Evolutionary conservation across 371 early-diverging fungal species (phyloP).

Genomic region (Mortierella polycephala): DNA sequence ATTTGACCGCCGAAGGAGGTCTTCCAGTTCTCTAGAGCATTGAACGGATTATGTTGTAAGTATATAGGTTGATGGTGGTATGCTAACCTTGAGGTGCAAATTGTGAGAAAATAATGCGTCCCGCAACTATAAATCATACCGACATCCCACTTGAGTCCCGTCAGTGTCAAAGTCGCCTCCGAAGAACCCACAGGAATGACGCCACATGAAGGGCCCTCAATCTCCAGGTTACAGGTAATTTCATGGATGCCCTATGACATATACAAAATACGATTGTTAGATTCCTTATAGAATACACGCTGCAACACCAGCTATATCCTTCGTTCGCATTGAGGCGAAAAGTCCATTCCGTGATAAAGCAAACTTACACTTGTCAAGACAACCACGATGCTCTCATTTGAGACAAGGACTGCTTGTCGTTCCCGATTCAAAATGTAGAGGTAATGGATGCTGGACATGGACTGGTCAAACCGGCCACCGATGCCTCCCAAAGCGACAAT

Average conservation of each 20-base stretch:
- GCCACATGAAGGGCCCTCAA: conserved; percentile 93
- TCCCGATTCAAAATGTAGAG: conserved; percentile 65
- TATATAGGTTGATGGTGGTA: no score
- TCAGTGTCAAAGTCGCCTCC: conserved; percentile 69
- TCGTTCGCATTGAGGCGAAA: no score
- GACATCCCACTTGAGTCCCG: conserved; percentile 89
- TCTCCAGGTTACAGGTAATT: conserved; percentile 66
- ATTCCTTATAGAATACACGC: neutral
- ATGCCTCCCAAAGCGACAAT: conserved; percentile 85
- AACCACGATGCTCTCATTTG: conserved; percentile 78
- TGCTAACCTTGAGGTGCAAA: neutral
- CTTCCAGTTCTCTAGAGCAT: conserved; percentile 56
- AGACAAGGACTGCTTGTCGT: conserved; percentile 70
- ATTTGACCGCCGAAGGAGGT: conserved; percentile 77
- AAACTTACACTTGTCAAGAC: conserved; percentile 72
- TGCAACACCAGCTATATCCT: neutral
- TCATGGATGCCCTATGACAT: conserved; percentile 70
- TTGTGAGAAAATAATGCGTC: neutral
- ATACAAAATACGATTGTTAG: neutral
- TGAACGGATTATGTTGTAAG: conserved; percentile 4
- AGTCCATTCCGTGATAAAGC: no score
- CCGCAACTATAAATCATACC: conserved; percentile 57
- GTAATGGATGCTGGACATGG: conserved; percentile 79
- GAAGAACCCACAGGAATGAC: conserved; percentile 83
- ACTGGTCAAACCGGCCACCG: conserved; percentile 93